Base-by-base conservation (phyloP, 2,329 filamentous ascomycete genomes). In the Helicocarpus griseus region DNA sequence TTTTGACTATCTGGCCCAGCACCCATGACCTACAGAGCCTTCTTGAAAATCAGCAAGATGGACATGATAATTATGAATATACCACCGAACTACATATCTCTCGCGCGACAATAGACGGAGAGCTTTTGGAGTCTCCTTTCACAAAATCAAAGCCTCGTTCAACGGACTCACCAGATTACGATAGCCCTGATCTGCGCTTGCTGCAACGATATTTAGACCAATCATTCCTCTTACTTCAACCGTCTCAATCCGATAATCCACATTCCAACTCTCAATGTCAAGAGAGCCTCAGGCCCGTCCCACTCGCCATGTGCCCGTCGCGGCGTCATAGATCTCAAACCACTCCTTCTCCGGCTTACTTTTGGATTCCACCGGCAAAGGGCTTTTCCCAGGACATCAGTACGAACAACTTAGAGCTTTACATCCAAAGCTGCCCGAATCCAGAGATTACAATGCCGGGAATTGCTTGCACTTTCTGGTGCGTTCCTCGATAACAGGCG, bases 291-390 rank as follows among this genome's bases (percentile, higher is more conserved):
- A 14, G 60, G 61, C 21, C 63, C 64, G 2, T 51, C 69, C 48
- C 65, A 5, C 55, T 69, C 5, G 61, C 65, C 2, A 68, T 69
- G 40, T 68, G 65, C 44, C 65, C 14, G 65, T 69, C 49, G 67
- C 67, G 1, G 66, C 67, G 4, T 46, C n/a, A 26, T 28, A 46
- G 28, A 2, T 33, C 7, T 33, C 43, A 3, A 14, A 46, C n/a
- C n/a, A 4, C n/a, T 7, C 19, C 5, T n/a, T 31, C 26, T 21
- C 26, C 28, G 7, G 6, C 14, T 8, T 17, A 5, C 43, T 33
- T 31, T 7, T 21, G 9, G 26, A 33, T 6, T n/a, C n/a, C n/a
- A n/a, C n/a, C n/a, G n/a, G n/a, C n/a, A n/a, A n/a, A n/a, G n/a
- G n/a, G n/a, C n/a, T n/a, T n/a, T n/a, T n/a, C n/a, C n/a, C n/a